Percentiles rank a stretch among this genome's conserved stretches.
These are phyloP conservation scores for Cordyceps fumosorosea DNA, from an alignment of 2,329 filamentous ascomycete genomes.

Conservation along the genomic window DNA sequence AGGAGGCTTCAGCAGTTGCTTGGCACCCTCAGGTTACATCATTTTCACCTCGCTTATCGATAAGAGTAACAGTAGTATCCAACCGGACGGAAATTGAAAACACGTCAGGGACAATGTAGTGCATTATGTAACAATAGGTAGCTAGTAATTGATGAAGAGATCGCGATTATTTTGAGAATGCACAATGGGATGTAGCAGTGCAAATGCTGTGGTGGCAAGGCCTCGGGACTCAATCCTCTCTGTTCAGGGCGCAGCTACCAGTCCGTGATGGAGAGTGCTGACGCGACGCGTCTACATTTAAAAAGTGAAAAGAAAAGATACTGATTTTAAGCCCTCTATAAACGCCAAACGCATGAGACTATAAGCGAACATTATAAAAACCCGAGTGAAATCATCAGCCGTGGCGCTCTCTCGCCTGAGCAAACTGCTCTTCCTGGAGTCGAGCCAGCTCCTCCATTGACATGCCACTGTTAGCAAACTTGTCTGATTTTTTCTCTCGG, in stretches of 20 bases:
- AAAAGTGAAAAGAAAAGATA: neutral
- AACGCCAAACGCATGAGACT: conserved; percentile 9
- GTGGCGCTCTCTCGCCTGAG: conserved; percentile 51
- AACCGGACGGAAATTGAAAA: neutral
- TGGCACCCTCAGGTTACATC: neutral
- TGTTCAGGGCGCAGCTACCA: too few species aligned
- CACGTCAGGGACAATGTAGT: neutral
- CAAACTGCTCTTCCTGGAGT: conserved; percentile 88
- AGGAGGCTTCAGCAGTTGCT: neutral
- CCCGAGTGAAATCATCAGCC: conserved; percentile 16
- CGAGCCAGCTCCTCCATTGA: conserved; percentile 83
- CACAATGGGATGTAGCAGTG: too few species aligned
- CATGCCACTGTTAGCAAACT: conserved; percentile 91
- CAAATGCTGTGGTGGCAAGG: too few species aligned
- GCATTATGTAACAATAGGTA: too few species aligned
- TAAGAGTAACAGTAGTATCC: neutral
- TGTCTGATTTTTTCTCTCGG: conserved; percentile 93
- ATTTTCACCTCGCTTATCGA: conserved; percentile 7
- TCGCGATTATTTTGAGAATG: too few species aligned
- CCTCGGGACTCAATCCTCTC: too few species aligned
- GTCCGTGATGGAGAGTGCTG: too few species aligned
- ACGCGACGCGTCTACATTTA: neutral
- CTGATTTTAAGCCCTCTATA: conserved; percentile 3
- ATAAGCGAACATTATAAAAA: neutral
- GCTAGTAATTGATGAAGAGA: too few species aligned